Evolutionary conservation across 495 filamentous ascomycete species (phyloP).

Genomic region (Hyaloscypha variabilis): DNA sequence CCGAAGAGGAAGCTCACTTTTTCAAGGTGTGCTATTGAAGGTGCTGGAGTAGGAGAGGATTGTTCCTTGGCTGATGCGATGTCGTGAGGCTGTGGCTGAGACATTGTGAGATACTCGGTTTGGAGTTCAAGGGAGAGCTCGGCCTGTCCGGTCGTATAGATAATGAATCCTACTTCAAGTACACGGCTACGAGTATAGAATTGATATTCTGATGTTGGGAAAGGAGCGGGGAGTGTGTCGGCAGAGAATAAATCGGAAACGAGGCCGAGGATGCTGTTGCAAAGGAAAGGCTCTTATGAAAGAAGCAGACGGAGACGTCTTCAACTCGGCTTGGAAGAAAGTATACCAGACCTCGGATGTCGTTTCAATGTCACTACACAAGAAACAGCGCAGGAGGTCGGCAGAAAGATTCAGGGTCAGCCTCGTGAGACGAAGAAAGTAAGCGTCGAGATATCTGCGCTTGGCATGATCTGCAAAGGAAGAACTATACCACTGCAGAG

Average conservation of each 20-base stretch:
- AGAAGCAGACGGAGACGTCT: background rate
- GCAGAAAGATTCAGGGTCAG: background rate
- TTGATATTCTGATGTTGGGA: background rate
- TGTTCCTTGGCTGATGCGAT: slow-evolving; percentile 43
- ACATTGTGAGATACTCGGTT: background rate
- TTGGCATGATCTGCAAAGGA: background rate
- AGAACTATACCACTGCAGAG: background rate
- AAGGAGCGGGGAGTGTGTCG: background rate
- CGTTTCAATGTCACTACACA: slow-evolving; percentile 1
- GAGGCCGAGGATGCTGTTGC: background rate
- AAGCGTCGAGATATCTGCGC: background rate
- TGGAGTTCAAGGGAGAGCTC: background rate
- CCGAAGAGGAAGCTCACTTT: slow-evolving; percentile 58
- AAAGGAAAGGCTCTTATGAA: background rate
- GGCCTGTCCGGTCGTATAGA: background rate
- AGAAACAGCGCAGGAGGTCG: slow-evolving; percentile 3
- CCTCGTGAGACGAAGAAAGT: background rate
- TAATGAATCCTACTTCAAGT: background rate
- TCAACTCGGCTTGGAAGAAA: slow-evolving; percentile 10
- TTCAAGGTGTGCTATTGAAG: slow-evolving; percentile 40
- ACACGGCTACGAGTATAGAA: background rate
- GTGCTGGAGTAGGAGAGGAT: slow-evolving; percentile 39
- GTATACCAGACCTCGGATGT: slow-evolving; percentile 15
- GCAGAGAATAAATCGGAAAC: background rate
- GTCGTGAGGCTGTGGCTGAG: background rate